These are phyloP conservation scores for Coccomyxa subellipsoidea DNA, from an alignment of 163 green algal species.

Conservation along the genomic window DNA sequence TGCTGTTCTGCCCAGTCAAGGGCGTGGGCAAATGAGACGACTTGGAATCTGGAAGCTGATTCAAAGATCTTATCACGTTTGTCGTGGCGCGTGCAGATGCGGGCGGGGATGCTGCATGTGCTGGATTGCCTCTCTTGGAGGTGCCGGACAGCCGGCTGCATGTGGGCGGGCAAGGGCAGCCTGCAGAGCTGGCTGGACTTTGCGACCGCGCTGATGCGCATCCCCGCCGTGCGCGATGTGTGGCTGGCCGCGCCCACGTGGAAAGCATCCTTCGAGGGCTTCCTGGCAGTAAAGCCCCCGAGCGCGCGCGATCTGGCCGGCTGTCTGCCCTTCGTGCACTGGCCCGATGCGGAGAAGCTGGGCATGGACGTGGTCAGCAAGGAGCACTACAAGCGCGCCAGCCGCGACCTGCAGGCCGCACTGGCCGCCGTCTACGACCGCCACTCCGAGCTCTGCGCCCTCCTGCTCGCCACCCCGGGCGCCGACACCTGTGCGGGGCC, in stretches of 20 bases:
- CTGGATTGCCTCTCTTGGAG: not conserved
- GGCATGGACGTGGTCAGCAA: not conserved
- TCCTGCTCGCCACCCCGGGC: slow-evolving; percentile 12
- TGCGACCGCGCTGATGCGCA: not conserved
- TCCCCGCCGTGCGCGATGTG: not conserved
- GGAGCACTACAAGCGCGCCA: not conserved
- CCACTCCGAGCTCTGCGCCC: slow-evolving; percentile 38
- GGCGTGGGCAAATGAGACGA: no score
- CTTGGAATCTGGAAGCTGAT: no score
- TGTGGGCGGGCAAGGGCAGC: not conserved
- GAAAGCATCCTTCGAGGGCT: not conserved
- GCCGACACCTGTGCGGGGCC: not conserved
- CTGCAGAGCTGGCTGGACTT: not conserved
- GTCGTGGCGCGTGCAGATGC: not conserved
- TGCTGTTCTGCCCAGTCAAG: no score
- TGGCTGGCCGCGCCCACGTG: not conserved
- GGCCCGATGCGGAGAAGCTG: not conserved
- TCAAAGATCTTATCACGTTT: no score
- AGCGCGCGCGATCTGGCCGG: not conserved
- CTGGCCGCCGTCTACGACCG: slow-evolving; percentile 30
- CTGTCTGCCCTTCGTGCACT: not conserved
- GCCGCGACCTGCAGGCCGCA: slow-evolving; percentile 4
- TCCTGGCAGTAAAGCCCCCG: not conserved
- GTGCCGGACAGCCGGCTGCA: not conserved
- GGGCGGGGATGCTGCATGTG: not conserved